phyloP scores from a whole-genome alignment of 768 basidiomycete species.

The Leccinum subgranulosum region DNA sequence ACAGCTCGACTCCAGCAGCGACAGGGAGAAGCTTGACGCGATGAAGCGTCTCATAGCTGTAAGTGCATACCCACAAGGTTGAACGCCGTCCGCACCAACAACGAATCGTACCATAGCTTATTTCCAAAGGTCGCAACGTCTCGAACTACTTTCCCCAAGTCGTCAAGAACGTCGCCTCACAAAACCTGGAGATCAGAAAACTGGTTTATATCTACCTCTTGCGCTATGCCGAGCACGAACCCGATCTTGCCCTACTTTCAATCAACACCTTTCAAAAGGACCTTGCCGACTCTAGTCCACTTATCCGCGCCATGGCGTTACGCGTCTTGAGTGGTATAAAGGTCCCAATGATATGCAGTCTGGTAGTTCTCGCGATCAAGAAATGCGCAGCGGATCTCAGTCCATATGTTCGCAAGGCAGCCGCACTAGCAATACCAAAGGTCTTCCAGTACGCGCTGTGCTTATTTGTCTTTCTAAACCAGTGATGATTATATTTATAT shows the following conservation, averaged over 20 bases:
- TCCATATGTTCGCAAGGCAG: constrained; percentile 92
- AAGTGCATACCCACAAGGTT: constrained; percentile 29
- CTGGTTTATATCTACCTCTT: constrained; percentile 97
- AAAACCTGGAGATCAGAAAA: constrained; percentile 91
- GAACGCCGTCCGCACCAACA: neutral
- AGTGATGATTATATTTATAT: neutral
- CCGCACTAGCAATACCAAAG: constrained; percentile 86
- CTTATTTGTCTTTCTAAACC: neutral
- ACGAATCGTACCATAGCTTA: constrained; percentile 52
- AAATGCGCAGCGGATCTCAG: constrained; percentile 90
- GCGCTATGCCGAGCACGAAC: constrained; percentile 89
- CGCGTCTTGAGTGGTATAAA: constrained; percentile 90
- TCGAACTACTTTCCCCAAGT: constrained; percentile 95
- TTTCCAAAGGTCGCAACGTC: constrained; percentile 89
- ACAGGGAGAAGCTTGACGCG: constrained; percentile 89
- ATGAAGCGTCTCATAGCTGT: constrained; percentile 95
- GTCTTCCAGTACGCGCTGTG: constrained; percentile 61
- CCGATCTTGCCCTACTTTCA: constrained; percentile 90
- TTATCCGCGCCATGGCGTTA: constrained; percentile 95
- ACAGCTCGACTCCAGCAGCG: constrained; percentile 85
- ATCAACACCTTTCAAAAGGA: constrained; percentile 99
- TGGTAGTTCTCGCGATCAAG: constrained; percentile 85
- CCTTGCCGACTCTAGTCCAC: constrained; percentile 84
- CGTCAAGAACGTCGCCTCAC: constrained; percentile 93
- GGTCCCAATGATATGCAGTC: constrained; percentile 81